Conservation (phyloP, 805 yeast species). For the Ogataea populi-albae region DNA sequence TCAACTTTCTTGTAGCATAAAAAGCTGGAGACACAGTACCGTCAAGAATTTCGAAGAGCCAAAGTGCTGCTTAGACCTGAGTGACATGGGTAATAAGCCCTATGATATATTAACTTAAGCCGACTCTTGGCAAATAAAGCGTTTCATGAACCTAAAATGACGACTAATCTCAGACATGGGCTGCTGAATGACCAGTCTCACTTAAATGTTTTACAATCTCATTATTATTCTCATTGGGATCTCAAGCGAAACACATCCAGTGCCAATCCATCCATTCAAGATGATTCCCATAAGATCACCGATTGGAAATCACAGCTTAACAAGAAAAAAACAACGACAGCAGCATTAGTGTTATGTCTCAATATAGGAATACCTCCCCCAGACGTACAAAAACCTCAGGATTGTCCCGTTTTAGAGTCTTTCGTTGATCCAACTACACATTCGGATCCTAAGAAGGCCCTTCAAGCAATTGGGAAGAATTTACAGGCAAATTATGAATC, state of each 20-base stretch:
- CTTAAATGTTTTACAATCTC: constrained; percentile 29
- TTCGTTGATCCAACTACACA: constrained; percentile 87
- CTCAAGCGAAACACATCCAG: constrained; percentile 90
- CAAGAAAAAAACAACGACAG: constrained; percentile 88
- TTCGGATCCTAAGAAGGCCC: constrained; percentile 84
- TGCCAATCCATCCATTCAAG: constrained; percentile 68
- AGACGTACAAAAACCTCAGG: constrained; percentile 87
- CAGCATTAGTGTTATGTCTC: constrained; percentile 85
- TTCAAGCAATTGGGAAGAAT: constrained; percentile 85
- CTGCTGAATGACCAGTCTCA: constrained; percentile 30
- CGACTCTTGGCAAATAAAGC: no score
- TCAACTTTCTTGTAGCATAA: no score
- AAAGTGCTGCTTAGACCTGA: no score
- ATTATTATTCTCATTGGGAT: constrained; percentile 61
- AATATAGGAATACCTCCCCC: constrained; percentile 98
- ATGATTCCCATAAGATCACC: constrained; percentile 63
- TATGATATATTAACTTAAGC: no score
- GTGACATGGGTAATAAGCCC: no score
- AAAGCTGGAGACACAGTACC: no score
- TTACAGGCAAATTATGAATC: constrained; percentile 88
- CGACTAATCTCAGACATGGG: constrained; percentile 31
- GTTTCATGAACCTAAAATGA: no score
- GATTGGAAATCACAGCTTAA: constrained; percentile 94
- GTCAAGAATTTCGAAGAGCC: no score
- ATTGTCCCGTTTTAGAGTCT: constrained; percentile 87